phyloP scores from a whole-genome alignment of 148 eudicot genomes.

The Dysphania ambrosioides region DNA sequence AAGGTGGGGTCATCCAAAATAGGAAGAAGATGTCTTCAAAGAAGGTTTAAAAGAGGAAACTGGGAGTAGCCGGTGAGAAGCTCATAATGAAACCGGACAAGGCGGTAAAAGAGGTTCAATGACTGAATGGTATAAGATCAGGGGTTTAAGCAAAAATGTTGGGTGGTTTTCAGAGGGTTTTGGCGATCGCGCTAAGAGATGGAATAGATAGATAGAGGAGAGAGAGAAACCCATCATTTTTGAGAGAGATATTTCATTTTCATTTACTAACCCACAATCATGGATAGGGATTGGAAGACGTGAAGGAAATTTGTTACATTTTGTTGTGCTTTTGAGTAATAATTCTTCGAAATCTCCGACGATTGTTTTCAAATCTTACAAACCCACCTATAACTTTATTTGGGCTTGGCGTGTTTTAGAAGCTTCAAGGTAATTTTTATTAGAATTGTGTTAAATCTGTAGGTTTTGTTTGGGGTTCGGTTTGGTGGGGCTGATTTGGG shows the following conservation, averaged over 20 bases:
- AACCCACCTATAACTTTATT: neutral
- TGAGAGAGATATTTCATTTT: too few species aligned
- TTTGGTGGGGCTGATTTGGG: conserved; percentile 10
- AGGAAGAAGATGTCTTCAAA: conserved; percentile 46
- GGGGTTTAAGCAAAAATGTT: conserved; percentile 59
- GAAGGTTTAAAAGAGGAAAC: conserved; percentile 31
- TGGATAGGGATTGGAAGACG: conserved; percentile 33
- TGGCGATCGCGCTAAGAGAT: conserved; percentile 38
- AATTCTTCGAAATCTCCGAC: conserved; percentile 22
- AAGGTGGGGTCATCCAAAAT: conserved; percentile 23
- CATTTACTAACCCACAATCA: too few species aligned
- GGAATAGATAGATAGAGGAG: conserved; percentile 34
- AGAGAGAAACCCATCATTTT: conserved; percentile 16
- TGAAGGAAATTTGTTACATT: too few species aligned
- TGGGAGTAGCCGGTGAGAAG: conserved; percentile 36
- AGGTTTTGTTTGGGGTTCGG: conserved; percentile 6
- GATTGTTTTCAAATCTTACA: neutral
- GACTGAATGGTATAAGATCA: conserved; percentile 53
- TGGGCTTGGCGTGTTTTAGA: too few species aligned
- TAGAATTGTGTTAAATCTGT: too few species aligned
- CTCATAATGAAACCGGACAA: conserved; percentile 27
- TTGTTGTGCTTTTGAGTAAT: neutral
- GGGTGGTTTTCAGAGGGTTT: conserved; percentile 82
- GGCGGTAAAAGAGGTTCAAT: conserved; percentile 45
- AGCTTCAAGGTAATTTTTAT: too few species aligned